Conservation (phyloP, 208 protist species). For the Trypanosoma vivax region DNA sequence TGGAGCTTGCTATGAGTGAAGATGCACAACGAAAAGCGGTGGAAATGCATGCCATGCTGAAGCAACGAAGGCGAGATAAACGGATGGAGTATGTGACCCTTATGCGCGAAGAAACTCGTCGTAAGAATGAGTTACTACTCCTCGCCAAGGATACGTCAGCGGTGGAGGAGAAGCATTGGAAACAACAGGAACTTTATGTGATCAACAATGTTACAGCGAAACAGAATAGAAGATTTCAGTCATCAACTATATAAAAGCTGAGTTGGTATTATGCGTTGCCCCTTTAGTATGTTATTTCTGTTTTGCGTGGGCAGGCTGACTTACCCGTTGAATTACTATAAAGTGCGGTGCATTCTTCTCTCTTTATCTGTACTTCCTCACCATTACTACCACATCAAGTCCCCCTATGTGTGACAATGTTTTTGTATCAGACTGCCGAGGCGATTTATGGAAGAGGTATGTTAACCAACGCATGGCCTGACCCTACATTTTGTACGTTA, state of each 20-base stretch:
- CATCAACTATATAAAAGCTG: neutral
- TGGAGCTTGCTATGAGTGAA: constrained; percentile 22
- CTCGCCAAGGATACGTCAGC: constrained; percentile 43
- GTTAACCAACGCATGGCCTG: no score
- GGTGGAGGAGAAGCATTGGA: constrained; percentile 67
- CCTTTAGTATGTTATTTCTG: constrained; percentile 3
- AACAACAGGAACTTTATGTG: constrained; percentile 57
- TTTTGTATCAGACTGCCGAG: no score
- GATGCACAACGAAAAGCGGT: constrained; percentile 39
- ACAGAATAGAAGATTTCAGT: constrained; percentile 20
- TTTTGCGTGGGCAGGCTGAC: no score
- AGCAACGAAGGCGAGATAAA: constrained; percentile 28
- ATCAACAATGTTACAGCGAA: constrained; percentile 30
- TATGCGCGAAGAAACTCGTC: constrained; percentile 36
- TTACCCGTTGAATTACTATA: no score
- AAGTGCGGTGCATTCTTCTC: constrained; percentile 1
- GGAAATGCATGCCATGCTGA: constrained; percentile 42
- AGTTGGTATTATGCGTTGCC: neutral
- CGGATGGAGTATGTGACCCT: constrained; percentile 20
- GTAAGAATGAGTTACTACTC: constrained; percentile 53
- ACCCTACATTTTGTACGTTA: no score
- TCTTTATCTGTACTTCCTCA: no score
- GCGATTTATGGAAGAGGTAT: no score
- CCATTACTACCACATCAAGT: no score
- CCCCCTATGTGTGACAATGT: no score